Percentiles rank a stretch among this genome's conserved stretches.
These are phyloP conservation scores for Hanseniaspora nectarophila DNA, from an alignment of 805 yeast genomes.

Conservation along the genomic window DNA sequence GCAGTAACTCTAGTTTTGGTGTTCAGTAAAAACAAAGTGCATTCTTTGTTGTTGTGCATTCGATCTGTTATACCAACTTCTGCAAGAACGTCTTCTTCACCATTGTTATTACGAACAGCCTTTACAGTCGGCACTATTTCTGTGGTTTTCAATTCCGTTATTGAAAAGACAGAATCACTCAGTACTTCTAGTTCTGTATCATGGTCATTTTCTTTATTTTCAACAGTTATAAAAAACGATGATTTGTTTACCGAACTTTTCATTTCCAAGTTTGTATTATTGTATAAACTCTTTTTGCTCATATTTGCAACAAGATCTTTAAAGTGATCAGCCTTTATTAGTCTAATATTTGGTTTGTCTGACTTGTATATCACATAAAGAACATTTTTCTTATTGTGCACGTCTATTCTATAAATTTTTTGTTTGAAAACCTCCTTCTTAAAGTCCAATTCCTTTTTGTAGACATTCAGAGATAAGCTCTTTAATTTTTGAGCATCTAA, in stretches of 20 bases:
- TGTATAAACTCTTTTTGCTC: not conserved
- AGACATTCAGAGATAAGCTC: not conserved
- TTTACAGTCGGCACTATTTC: not conserved
- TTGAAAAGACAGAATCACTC: not conserved
- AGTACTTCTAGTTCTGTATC: not conserved
- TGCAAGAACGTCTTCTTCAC: not conserved
- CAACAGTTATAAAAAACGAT: not conserved
- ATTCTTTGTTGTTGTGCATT: not conserved
- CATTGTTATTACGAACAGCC: not conserved
- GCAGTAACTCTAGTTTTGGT: not conserved
- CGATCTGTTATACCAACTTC: not conserved
- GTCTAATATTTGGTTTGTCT: not conserved
- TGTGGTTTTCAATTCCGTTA: not conserved
- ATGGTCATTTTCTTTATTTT: not conserved
- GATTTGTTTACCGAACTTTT: not conserved
- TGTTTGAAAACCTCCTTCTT: not conserved
- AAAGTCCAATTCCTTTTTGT: not conserved
- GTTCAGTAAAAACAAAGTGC: not conserved
- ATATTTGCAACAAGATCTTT: not conserved
- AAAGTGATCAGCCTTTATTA: not conserved
- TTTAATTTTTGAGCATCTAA: not conserved
- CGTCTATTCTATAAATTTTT: not conserved
- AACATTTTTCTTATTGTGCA: not conserved
- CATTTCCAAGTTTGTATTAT: not conserved
- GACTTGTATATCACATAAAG: slow-evolving; percentile 5